Base-by-base conservation (phyloP, 805 yeast species). In the Nakazawaea sp. region DNA sequence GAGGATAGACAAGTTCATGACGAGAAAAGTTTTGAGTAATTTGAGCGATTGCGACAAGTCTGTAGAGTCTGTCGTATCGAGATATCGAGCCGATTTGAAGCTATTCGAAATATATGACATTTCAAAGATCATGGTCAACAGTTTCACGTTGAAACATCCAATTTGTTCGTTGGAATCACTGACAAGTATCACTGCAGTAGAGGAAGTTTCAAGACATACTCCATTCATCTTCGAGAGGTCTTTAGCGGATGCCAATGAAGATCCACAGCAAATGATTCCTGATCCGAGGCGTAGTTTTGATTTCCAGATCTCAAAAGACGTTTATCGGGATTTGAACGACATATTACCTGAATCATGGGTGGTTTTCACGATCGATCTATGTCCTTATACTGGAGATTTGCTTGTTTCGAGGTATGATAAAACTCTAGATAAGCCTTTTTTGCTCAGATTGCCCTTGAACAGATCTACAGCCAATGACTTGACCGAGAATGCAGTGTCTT, bases 301-400 rank as follows among this genome's bases (percentile, higher is more conserved):
- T 23, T 8, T 9, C 26, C 11, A 23, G 8, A 8, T 11, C 25
- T 23, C 11, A 23, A 23, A 23, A 9, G 11, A 23, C 11, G 25
- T 9, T 23, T 12, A 10, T 7, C 8, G 16, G 4, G 30, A 19
- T n/a, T 32, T 32, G 24, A 15, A 27, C 12, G 5, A 5, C 4
- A 9, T 9, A 4, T 27, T 72, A 6, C 83, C 84, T 0, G 40
- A 52, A 1, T 53, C 57, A 16, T 81, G 88, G 89, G 48, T 64
- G 3, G 69, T 80, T 1, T 57, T 85, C 1, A 64, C 81, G 1
- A 55, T 88, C 18, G 89, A 81, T 47, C 50, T 75, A 7, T 77
- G 86, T 43, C 58, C 72, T 0, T 47, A 63, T 7, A 68, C 79
- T 7, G 82, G 79, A 0, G 79, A 75, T 49, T 57, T 88, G 19